Percentiles rank a stretch among this genome's conserved stretches.
phyloP scores from a whole-genome alignment of 2,329 filamentous ascomycete species.

The Cladorrhinum sp. region DNA sequence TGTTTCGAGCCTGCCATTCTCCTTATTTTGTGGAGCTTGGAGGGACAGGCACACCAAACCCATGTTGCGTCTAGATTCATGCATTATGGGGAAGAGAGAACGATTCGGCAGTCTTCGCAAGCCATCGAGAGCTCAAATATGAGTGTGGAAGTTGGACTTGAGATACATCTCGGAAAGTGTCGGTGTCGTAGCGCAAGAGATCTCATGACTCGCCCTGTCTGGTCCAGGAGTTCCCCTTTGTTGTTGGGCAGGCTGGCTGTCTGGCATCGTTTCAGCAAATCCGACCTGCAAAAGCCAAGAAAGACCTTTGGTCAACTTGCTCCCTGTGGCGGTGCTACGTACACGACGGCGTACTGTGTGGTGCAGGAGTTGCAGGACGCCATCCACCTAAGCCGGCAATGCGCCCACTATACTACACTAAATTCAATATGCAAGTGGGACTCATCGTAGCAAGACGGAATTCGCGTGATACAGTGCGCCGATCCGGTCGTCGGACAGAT shows the following conservation, averaged over 20 bases:
- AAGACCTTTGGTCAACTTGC: neutral
- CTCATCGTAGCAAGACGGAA: neutral
- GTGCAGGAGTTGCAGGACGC: neutral
- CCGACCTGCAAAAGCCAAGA: neutral
- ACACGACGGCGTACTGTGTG: neutral
- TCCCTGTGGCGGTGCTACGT: neutral
- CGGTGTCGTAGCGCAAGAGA: neutral
- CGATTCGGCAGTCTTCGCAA: neutral
- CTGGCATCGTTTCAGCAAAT: neutral
- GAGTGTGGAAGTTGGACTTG: neutral
- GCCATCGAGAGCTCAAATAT: neutral
- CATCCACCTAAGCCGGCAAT: neutral
- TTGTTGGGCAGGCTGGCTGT: neutral
- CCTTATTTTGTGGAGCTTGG: neutral
- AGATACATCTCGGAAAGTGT: neutral
- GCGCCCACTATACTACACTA: neutral
- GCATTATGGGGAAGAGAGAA: neutral
- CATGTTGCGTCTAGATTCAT: neutral
- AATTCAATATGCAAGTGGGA: neutral
- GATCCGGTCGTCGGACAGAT: neutral
- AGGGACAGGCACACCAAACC: neutral
- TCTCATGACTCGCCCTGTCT: neutral
- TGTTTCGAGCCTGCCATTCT: constrained; percentile 9
- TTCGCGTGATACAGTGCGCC: neutral
- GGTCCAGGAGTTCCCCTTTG: neutral